Conservation (phyloP, 2,329 filamentous ascomycete genomes). For the Domatiomyces globalis region DNA sequence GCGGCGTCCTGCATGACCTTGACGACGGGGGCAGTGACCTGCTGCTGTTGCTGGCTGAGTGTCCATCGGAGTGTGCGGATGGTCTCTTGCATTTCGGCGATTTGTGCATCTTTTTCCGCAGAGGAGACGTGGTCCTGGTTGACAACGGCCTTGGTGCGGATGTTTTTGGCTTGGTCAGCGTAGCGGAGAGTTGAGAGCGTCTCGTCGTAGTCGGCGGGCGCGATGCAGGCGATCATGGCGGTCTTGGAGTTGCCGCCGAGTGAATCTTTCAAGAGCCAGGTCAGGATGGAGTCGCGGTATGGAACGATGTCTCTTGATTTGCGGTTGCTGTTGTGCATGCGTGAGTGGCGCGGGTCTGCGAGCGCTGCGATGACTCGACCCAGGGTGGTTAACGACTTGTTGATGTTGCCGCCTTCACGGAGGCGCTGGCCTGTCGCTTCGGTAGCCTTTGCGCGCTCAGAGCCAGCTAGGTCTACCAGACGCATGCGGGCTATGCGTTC, state of each 20-base stretch:
- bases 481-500: slow-evolving; percentile 88
- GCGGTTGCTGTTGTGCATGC: slow-evolving; percentile 36
- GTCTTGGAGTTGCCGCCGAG: slow-evolving; percentile 95
- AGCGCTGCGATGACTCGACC: slow-evolving; percentile 91
- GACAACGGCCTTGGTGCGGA: slow-evolving; percentile 83
- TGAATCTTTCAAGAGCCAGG: slow-evolving; percentile 86
- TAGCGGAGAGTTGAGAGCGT: slow-evolving; percentile 92
- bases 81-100: slow-evolving; percentile 85
- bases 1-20: slow-evolving; percentile 63
- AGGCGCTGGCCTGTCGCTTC: slow-evolving; percentile 85
- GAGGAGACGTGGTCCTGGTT: slow-evolving; percentile 91
- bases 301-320: slow-evolving; percentile 62
- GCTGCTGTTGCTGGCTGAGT: slow-evolving; percentile 36
- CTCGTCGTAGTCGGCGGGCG: slow-evolving; percentile 91
- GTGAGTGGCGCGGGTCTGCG: slow-evolving; percentile 54
- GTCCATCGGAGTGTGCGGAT: slow-evolving; percentile 74
- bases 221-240: slow-evolving; percentile 97
- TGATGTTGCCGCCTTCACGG: slow-evolving; percentile 94
- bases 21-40: slow-evolving; percentile 32
- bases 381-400: slow-evolving; percentile 92
- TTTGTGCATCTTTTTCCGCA: slow-evolving; percentile 87
- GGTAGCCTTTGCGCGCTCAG: slow-evolving; percentile 85
- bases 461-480: slow-evolving; percentile 86
- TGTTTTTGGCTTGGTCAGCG: slow-evolving; percentile 93
- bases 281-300: slow-evolving; percentile 75